phyloP scores from a whole-genome alignment of 140 eudicot species.

The Oenanthe javanica region DNA sequence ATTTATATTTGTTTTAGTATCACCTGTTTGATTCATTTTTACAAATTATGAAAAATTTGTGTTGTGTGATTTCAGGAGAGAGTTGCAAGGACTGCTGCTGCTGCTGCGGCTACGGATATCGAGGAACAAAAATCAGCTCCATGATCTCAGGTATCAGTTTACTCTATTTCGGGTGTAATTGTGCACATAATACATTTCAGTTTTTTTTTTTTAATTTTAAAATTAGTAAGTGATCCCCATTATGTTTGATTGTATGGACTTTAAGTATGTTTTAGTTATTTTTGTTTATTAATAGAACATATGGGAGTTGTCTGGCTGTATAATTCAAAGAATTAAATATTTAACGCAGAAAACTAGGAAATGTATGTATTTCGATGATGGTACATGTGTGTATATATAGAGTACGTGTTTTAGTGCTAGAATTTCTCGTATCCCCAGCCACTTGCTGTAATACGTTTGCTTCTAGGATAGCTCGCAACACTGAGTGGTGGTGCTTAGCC shows the following conservation, averaged over 20 bases:
- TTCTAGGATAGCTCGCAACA: neutral
- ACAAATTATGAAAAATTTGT: neutral
- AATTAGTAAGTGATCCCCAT: no score
- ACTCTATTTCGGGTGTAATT: no score
- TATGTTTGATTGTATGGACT: neutral
- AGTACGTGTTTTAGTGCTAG: neutral
- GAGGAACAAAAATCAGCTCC: neutral
- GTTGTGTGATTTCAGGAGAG: neutral
- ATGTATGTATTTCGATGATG: neutral
- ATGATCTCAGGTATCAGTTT: neutral
- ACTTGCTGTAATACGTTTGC: neutral
- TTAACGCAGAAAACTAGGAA: neutral
- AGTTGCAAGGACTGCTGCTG: neutral
- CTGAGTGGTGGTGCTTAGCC: no score
- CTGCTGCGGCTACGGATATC: neutral
- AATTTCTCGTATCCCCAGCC: no score
- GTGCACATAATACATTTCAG: no score
- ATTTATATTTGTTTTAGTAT: neutral
- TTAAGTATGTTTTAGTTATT: no score
- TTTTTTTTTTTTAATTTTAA: no score
- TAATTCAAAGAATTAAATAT: neutral
- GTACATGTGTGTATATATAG: neutral
- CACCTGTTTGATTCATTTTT: neutral
- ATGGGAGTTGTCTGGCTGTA: neutral
- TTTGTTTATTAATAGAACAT: neutral